Evolutionary conservation across 192 early-diverging fungal species (phyloP).

Genomic region (Coemansia sp.): DNA sequence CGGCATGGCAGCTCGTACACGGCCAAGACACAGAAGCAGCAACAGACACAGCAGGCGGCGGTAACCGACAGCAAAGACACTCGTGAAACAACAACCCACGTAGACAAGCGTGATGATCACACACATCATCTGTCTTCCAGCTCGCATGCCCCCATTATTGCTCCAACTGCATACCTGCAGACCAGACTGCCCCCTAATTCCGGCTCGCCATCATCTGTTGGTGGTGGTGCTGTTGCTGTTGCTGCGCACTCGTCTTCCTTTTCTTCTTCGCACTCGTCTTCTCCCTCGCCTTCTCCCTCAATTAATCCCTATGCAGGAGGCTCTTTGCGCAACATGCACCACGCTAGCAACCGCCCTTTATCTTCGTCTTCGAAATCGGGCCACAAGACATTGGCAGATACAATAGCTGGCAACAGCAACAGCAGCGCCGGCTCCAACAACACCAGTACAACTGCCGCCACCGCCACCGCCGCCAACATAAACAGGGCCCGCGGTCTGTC

Average conservation of each 20-base stretch:
- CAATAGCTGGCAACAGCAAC: neutral
- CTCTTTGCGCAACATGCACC: constrained; percentile 30
- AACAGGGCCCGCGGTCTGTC: neutral
- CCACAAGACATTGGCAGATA: neutral
- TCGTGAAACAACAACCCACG: neutral
- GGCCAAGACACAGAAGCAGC: constrained; percentile 8
- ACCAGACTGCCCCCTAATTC: constrained; percentile 35
- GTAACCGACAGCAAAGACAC: neutral
- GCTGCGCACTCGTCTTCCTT: constrained; percentile 8
- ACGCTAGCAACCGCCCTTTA: neutral
- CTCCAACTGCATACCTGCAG: constrained; percentile 12
- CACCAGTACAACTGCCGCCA: neutral
- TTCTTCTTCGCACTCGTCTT: constrained; percentile 41
- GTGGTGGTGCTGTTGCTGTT: neutral
- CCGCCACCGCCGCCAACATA: too few relatives aligned
- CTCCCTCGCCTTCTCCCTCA: constrained; percentile 47
- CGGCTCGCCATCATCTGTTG: constrained; percentile 14
- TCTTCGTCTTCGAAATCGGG: neutral
- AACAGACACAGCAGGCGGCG: neutral
- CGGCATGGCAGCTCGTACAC: constrained; percentile 22
- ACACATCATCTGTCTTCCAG: constrained; percentile 5
- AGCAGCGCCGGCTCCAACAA: neutral
- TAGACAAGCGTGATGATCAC: neutral
- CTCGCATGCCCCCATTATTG: constrained; percentile 4
- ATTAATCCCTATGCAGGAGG: constrained; percentile 37